A percentile compares a stretch with the other conserved stretches of the same genome.
Evolutionary conservation across 83 land plant genomes (phyloP).

Genomic region (Thuja plicata): DNA sequence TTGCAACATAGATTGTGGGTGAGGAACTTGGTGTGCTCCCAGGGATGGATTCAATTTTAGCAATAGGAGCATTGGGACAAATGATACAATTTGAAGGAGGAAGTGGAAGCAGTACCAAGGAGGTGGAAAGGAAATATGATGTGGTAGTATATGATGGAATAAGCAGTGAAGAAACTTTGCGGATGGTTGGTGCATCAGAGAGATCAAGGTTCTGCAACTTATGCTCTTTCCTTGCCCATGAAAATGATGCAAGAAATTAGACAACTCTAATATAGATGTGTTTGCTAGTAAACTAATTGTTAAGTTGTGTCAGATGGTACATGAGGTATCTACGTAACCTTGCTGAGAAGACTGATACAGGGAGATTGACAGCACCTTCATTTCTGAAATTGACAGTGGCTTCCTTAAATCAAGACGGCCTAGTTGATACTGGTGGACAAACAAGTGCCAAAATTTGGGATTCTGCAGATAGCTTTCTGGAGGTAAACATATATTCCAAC

Average conservation of each 20-base stretch:
- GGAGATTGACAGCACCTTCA: slow-evolving; percentile 84
- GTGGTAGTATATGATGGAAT: slow-evolving; percentile 84
- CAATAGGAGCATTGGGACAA: slow-evolving; percentile 54
- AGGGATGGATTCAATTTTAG: slow-evolving; percentile 90
- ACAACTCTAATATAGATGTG: background rate
- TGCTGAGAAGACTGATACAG: slow-evolving; percentile 92
- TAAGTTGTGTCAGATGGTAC: slow-evolving; percentile 65
- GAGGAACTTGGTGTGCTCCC: slow-evolving; percentile 95
- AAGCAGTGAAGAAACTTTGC: slow-evolving; percentile 76
- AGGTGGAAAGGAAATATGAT: slow-evolving; percentile 52
- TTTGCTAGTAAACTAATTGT: slow-evolving; percentile 8
- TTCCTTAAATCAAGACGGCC: slow-evolving; percentile 37
- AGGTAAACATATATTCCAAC: slow-evolving; percentile 37
- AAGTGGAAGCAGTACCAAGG: slow-evolving; percentile 19
- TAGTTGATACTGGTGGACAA: slow-evolving; percentile 32
- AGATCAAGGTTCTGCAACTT: slow-evolving; percentile 58
- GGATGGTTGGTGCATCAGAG: slow-evolving; percentile 73
- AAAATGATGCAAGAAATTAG: background rate
- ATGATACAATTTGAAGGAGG: slow-evolving; percentile 47
- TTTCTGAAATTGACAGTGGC: slow-evolving; percentile 70
- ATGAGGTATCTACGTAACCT: slow-evolving; percentile 68
- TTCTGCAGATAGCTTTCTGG: slow-evolving; percentile 42
- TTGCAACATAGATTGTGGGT: slow-evolving; percentile 63
- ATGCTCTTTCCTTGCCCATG: background rate
- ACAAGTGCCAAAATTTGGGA: slow-evolving; percentile 80